phyloP scores from a whole-genome alignment of 148 eudicot species.

The Rhododendron ferrugineum region DNA sequence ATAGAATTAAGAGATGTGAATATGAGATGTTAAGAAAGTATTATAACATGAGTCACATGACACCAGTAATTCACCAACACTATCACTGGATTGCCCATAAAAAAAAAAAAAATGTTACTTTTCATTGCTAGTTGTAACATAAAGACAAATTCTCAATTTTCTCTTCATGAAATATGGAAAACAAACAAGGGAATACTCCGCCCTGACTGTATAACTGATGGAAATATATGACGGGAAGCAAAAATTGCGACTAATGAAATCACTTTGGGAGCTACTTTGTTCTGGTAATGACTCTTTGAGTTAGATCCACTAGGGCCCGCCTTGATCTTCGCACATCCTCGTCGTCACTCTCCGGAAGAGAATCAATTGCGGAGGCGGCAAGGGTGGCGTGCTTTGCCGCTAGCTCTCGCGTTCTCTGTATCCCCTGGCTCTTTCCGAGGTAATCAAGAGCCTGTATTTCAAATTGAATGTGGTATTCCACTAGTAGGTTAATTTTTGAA shows the following conservation, averaged over 20 bases:
- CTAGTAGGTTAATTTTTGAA: background rate
- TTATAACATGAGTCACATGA: background rate
- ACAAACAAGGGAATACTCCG: background rate
- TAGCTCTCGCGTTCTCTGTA: conserved; percentile 70
- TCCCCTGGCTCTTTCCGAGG: conserved; percentile 75
- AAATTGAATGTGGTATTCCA: background rate
- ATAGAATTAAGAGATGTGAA: background rate
- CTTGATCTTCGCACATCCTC: conserved; percentile 75
- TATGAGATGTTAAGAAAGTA: background rate
- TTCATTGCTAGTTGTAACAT: background rate
- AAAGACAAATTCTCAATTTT: background rate
- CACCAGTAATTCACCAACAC: background rate
- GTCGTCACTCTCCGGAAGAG: conserved; percentile 65
- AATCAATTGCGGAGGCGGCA: conserved; percentile 68
- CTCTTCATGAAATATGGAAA: background rate
- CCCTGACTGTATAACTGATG: background rate
- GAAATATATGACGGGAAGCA: background rate
- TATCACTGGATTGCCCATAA: background rate
- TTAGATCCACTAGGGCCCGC: conserved; percentile 76
- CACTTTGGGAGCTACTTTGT: conserved; percentile 37
- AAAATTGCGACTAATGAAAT: background rate
- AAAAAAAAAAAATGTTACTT: too few relatives aligned
- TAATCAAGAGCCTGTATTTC: conserved; percentile 69
- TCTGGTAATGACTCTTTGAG: conserved; percentile 72
- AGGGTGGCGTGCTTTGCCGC: conserved; percentile 70